Percentiles rank a stretch among this genome's conserved stretches.
Conservation (phyloP, 306 rosid species). For the Lathyrus tuberosus region DNA sequence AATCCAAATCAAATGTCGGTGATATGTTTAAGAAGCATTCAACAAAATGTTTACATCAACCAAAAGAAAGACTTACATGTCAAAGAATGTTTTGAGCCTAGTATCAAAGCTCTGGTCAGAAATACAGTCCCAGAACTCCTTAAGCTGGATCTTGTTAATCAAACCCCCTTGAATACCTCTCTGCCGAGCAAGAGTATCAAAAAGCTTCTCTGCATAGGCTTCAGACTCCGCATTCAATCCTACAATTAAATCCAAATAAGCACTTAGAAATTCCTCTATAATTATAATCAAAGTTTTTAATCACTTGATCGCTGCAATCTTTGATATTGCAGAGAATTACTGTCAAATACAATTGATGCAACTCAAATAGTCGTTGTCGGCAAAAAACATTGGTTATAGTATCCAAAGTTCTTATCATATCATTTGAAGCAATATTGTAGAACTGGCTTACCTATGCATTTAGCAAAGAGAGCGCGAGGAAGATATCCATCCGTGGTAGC, state of each 20-base stretch:
- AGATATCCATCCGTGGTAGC: slow-evolving; percentile 57
- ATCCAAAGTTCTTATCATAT: background rate
- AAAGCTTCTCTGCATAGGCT: slow-evolving; percentile 64
- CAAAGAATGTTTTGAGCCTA: slow-evolving; percentile 72
- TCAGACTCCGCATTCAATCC: slow-evolving; percentile 61
- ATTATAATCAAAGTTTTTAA: background rate
- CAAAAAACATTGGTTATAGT: background rate
- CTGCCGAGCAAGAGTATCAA: slow-evolving; percentile 63
- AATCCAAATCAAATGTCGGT: slow-evolving; percentile 29
- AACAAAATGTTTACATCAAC: slow-evolving; percentile 9
- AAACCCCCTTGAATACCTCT: slow-evolving; percentile 50
- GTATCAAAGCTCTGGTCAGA: slow-evolving; percentile 67
- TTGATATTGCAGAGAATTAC: background rate
- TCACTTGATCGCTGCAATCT: background rate
- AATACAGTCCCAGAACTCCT: slow-evolving; percentile 65
- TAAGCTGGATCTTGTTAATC: slow-evolving; percentile 58
- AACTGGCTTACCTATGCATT: slow-evolving; percentile 54
- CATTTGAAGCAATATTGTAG: slow-evolving; percentile 10
- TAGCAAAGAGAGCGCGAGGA: slow-evolving; percentile 56
- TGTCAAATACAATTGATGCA: background rate
- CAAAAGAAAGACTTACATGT: slow-evolving; percentile 53
- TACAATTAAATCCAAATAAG: slow-evolving; percentile 35
- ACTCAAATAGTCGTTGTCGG: background rate
- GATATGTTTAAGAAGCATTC: slow-evolving; percentile 23
- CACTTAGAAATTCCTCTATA: background rate